Evolutionary conservation across 1,284 basidiomycete genomes (phyloP).

Genomic region (Earliella scabrosa): DNA sequence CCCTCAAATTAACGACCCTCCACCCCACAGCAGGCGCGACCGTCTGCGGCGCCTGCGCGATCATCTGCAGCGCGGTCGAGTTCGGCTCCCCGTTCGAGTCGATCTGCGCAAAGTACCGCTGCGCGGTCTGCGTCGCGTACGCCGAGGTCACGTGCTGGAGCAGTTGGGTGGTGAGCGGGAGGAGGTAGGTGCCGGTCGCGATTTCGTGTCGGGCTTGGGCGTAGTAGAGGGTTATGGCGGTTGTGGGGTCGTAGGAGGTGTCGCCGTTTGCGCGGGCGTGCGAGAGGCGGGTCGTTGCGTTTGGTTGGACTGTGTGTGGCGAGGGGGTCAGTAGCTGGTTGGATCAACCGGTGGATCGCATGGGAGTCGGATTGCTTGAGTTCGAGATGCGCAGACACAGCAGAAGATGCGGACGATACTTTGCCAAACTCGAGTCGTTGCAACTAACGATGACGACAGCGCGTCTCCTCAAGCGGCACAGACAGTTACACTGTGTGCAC

Average conservation of each 20-base stretch:
- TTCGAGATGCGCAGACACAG: no score
- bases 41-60: constrained; percentile 50
- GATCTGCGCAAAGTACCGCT: constrained; percentile 36
- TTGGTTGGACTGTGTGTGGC: constrained; percentile 37
- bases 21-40: constrained; percentile 43
- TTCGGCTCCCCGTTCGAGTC: constrained; percentile 38
- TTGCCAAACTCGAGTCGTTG: no score
- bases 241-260: constrained; percentile 34
- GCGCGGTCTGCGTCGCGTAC: constrained; percentile 33
- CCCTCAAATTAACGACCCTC: constrained; percentile 47
- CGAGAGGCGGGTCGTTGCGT: constrained; percentile 33
- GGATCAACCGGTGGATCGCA: no score
- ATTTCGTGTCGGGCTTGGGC: constrained; percentile 39
- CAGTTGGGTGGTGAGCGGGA: constrained; percentile 32
- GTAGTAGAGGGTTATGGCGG: constrained; percentile 41
- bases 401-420: no score
- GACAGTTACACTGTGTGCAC: no score
- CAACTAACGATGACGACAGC: no score
- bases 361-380: no score
- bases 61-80: constrained; percentile 42
- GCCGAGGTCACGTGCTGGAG: constrained; percentile 29
- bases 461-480: no score
- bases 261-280: constrained; percentile 38
- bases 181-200: constrained; percentile 36
- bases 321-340: no score